Base-by-base conservation (phyloP, 2,329 filamentous ascomycete genomes). In the Neonectria faginata region DNA sequence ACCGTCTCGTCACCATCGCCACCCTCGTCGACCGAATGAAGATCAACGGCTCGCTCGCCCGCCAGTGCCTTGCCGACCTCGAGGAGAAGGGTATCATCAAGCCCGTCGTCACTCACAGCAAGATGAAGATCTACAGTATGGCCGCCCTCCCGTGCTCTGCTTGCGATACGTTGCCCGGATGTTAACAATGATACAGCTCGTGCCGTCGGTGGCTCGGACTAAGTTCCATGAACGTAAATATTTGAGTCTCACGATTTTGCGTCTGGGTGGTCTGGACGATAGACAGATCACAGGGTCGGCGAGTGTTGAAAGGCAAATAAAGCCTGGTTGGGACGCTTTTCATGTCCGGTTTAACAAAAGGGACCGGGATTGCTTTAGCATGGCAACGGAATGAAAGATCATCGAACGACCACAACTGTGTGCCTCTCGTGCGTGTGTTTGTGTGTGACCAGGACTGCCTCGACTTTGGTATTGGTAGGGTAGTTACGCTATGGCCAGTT, bases 1-100 rank as follows among this genome's bases (percentile, higher is more conserved):
- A 98, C 92, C 94, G 96, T 81, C 94, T 99, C 84, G 94, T 99
- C 86, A 98, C 96, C 81, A 92, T 98, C 79, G 94, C 96, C 79
- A 95, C 93, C 78, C 94, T 99, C 80, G 96, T 99, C 89, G 96
- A 99, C 86, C 91, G 96, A 85, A 90, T 99, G 85, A 99, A 99
- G 94, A 97, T 99, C 89, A 99, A 99, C 88, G 97, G 96, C 81
- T 97, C 93, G 77, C 88, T 99, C 80, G 96, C 96, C 76, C 91
- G 96, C 80, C 87, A 89, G 86, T 95, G 93, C 84, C 87, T 98
- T 75, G 87, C 87, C 81, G 95, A 98, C 81, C 89, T 98, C 77
- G 95, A 98, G 91, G 93, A 97, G 89, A 96, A 94, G 90, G 96
- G 95, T 78, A 89, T 93, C 84, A 99, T 99, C 88, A 97, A 96